Evolutionary conservation across 495 filamentous ascomycete genomes (phyloP), one percentile per base, ranked within the genome.

Genomic region (Penicillium alfredii): DNA sequence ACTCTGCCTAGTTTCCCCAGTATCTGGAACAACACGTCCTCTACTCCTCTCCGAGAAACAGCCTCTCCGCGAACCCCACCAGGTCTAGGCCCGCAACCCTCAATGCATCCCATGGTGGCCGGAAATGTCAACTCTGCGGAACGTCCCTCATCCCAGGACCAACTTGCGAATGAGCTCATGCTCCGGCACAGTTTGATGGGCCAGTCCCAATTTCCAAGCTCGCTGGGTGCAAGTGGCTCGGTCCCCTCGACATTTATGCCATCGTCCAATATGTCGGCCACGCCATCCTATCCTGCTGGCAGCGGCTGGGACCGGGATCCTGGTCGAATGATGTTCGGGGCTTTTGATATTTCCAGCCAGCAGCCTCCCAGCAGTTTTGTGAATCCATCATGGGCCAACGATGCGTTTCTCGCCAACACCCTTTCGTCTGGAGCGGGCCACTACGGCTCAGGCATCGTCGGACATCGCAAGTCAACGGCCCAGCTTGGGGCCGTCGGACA

Each of bases 11-110:
- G 49, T n/a, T 45, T 68, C 8, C 61, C 61, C 6, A 73, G 63
- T 35, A 73, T 74, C 30, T 70, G 62, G 65, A 73, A 66, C 33
- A 65, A 64, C 1, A 57, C 52, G 8, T 25, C 61, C 63, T 26
- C 57, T 51, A 4, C 56, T 50, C 19, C 57, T 40, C 33, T 59
- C 18, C 44, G 42, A 45, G 60, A 67, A 21, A 44, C 43, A 13
- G 33, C 53, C 11, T 59, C 63, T 20, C 61, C 65, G 3, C 41
- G 59, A 9, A 62, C 60, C 9, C 56, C 60, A 13, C 55, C 63
- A 4, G 58, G 60, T 27, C 55, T 62, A 12, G 50, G 64, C 14
- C 57, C 45, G 24, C 57, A 51, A 22, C 15, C 50, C 17, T 35
- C 47, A 6, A 21, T 50, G 28, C 34, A 40, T 5, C 22, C 33